phyloP scores from a whole-genome alignment of 352 stramenopile species.

The Globisporangium okanoganense region DNA sequence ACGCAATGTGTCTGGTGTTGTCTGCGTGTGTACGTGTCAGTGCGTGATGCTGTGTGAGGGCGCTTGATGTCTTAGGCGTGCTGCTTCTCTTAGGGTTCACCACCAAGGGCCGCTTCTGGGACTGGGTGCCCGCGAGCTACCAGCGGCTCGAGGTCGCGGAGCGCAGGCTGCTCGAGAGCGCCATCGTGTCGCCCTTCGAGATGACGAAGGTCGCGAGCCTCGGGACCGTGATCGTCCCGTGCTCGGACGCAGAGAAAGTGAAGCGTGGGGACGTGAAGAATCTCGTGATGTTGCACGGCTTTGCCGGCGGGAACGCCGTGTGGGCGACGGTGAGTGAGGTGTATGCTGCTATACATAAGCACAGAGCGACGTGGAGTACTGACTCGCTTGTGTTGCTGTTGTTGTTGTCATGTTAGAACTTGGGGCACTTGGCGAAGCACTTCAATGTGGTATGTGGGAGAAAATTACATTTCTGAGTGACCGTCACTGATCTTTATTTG shows the following conservation, averaged over 20 bases:
- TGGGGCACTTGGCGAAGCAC: slow-evolving; percentile 65
- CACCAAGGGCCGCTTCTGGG: slow-evolving; percentile 56
- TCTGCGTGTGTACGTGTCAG: not conserved
- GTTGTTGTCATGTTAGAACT: slow-evolving; percentile 34
- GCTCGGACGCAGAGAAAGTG: slow-evolving; percentile 51
- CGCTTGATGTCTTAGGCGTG: slow-evolving; percentile 26
- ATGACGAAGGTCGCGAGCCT: slow-evolving; percentile 80
- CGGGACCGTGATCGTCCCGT: slow-evolving; percentile 78
- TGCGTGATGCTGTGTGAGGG: slow-evolving; percentile 11
- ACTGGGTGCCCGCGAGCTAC: slow-evolving; percentile 77
- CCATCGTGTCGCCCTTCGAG: slow-evolving; percentile 48
- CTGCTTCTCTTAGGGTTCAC: slow-evolving; percentile 43
- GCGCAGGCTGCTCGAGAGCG: slow-evolving; percentile 50
- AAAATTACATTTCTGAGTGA: no score
- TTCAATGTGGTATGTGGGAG: slow-evolving; percentile 73
- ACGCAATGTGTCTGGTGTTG: not conserved
- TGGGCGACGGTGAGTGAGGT: slow-evolving; percentile 58
- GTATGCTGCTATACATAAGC: no score
- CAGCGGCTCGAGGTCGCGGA: slow-evolving; percentile 56
- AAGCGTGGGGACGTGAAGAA: slow-evolving; percentile 37
- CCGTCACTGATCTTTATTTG: no score
- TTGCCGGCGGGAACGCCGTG: slow-evolving; percentile 70
- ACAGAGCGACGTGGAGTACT: not conserved
- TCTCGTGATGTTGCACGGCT: slow-evolving; percentile 81
- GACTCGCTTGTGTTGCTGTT: slow-evolving; percentile 5